Evolutionary conservation across 2,329 filamentous ascomycete genomes (phyloP), one percentile per base, ranked within the genome.

Genomic region (Fusarium chlamydosporum): DNA sequence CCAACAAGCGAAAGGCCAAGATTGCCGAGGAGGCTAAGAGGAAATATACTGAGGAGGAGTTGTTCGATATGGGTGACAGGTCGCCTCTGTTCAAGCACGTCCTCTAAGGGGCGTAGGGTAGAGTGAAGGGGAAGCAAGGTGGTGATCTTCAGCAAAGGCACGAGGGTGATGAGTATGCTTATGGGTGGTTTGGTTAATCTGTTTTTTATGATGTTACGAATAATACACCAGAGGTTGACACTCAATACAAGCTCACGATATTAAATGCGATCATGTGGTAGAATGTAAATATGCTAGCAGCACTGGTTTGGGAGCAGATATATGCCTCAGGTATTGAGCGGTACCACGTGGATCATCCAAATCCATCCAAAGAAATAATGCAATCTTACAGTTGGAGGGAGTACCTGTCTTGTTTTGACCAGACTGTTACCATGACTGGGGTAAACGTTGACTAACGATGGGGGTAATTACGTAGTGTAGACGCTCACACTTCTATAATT

Each of bases 41-140:
- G 3, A 76, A 68, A 65, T 77, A 76, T 51, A 75, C 73, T 0
- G 72, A 76, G n/a, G 72, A 75, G 47, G 68, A 79, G 52, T 18
- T 79, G 5, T 74, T 74, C 18, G 65, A 72, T 3, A 74, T 79
- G 73, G 77, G 77, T 34, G 77, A 79, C 37, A 63, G 72, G 18
- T 79, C 76, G 7, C 77, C 77, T 1, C 35, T 78, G 26, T 78
- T 77, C 41, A 72, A 73, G 57, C 76, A 77, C 64, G 65, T 72
- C 5, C 62, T 76, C 7, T 76, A 66, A 63, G 7, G 3, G 3
- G 4, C 7, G 8, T 40, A 5, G 9, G 23, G 18, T 3, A 12
- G 23, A 15, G 23, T 6, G 23, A 6, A 7, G 8, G 7, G n/a
- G n/a, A n/a, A 16, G 18, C 7, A 16, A 1, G 13, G 8, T 8